phyloP scores from a whole-genome alignment of 345 rosid species.

The Lepidium sativum region DNA sequence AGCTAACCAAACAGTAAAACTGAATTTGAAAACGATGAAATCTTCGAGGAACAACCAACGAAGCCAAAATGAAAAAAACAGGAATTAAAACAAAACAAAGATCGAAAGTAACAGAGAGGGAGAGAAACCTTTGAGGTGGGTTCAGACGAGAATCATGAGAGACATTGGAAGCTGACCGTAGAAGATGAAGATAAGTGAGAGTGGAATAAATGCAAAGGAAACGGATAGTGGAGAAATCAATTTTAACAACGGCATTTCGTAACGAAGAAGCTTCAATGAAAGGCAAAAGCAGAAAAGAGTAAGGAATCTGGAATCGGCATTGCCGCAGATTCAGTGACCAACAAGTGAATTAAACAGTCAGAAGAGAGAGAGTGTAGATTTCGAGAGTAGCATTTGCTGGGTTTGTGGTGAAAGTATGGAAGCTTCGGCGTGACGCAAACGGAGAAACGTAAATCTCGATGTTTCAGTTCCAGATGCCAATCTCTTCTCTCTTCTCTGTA shows the following conservation, averaged over 20 bases:
- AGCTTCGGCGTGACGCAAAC: conserved; percentile 29
- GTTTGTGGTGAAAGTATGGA: conserved; percentile 14
- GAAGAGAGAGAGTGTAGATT: neutral
- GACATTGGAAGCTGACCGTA: conserved; percentile 17
- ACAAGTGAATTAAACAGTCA: conserved; percentile 6
- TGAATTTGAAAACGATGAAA: neutral
- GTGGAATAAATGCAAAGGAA: conserved; percentile 19
- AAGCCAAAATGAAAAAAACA: neutral
- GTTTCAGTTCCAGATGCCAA: conserved; percentile 27
- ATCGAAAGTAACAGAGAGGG: neutral
- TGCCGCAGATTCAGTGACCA: conserved; percentile 19
- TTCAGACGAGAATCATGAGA: conserved; percentile 1
- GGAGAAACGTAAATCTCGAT: conserved; percentile 36
- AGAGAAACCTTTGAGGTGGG: conserved; percentile 16
- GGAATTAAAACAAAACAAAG: neutral
- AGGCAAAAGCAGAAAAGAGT: conserved; percentile 16
- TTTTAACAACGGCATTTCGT: conserved; percentile 30
- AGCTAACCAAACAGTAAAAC: conserved; percentile 3
- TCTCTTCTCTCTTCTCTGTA: conserved; percentile 14
- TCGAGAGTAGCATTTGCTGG: neutral
- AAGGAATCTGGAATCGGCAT: conserved; percentile 29
- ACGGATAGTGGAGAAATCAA: conserved; percentile 10
- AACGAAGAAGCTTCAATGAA: conserved; percentile 24
- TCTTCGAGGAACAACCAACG: neutral
- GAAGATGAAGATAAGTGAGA: conserved; percentile 15